phyloP scores from a whole-genome alignment of 140 eudicot genomes.

The Senecio squalidus region DNA sequence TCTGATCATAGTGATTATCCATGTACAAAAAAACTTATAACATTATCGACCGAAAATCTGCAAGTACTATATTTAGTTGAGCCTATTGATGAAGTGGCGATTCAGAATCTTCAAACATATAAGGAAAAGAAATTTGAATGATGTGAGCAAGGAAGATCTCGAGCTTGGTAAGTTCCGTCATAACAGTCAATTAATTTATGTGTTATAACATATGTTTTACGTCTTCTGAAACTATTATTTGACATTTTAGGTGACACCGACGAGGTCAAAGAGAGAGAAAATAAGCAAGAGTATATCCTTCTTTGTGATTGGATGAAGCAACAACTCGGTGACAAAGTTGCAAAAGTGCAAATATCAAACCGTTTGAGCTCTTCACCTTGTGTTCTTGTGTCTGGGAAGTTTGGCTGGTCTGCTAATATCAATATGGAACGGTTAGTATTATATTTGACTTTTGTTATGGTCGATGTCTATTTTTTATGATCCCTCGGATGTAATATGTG shows the following conservation, averaged over 20 bases:
- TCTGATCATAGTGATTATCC: background rate
- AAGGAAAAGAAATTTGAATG: conserved; percentile 96
- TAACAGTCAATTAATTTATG: too few species aligned
- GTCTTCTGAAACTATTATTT: background rate
- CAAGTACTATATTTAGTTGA: conserved; percentile 80
- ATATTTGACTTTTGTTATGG: background rate
- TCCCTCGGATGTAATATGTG: background rate
- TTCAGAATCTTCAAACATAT: conserved; percentile 86
- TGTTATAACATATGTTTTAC: background rate
- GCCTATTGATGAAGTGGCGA: conserved; percentile 96
- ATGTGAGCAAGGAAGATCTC: conserved; percentile 97
- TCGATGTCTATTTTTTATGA: background rate
- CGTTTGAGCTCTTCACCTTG: conserved; percentile 96
- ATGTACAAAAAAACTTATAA: background rate
- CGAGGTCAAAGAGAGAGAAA: conserved; percentile 88
- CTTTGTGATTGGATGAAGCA: conserved; percentile 98
- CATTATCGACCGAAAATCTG: too few species aligned
- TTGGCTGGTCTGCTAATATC: conserved; percentile 99
- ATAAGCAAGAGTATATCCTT: conserved; percentile 71
- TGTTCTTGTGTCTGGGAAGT: conserved; percentile 96
- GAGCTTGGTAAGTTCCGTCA: conserved; percentile 90
- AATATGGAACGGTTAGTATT: conserved; percentile 83
- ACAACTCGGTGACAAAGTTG: conserved; percentile 94
- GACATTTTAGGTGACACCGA: conserved; percentile 67
- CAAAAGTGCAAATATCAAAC: conserved; percentile 88